Evolutionary conservation across 352 stramenopile species (phyloP).

Genomic region (Phytophthora tentaculata): DNA sequence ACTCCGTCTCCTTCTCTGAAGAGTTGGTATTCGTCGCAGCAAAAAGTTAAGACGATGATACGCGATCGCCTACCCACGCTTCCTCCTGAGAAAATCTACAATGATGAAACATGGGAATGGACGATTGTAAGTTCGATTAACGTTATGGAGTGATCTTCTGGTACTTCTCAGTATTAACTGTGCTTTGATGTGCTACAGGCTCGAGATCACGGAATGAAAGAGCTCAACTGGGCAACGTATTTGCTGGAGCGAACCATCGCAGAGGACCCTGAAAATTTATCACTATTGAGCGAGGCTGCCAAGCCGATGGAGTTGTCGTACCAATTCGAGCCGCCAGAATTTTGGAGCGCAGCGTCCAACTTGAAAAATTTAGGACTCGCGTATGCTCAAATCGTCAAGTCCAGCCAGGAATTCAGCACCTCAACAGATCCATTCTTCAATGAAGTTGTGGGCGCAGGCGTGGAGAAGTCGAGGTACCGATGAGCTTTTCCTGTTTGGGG

Average conservation of each 20-base stretch:
- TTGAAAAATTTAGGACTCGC: slow-evolving; percentile 95
- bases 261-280: slow-evolving; percentile 67
- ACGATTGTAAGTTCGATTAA: slow-evolving; percentile 71
- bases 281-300: slow-evolving; percentile 71
- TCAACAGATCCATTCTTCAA: slow-evolving; percentile 61
- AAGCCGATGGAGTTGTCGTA: slow-evolving; percentile 72
- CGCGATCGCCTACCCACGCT: slow-evolving; percentile 46
- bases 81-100: slow-evolving; percentile 77
- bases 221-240: slow-evolving; percentile 84
- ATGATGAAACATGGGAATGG: slow-evolving; percentile 93
- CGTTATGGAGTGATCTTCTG: neutral
- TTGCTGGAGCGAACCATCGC: slow-evolving; percentile 88
- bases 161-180: neutral
- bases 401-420: slow-evolving; percentile 52
- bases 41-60: slow-evolving; percentile 46
- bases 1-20: slow-evolving; percentile 29
- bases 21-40: slow-evolving; percentile 56
- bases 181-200: slow-evolving; percentile 39
- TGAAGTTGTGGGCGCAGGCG: slow-evolving; percentile 41
- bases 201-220: slow-evolving; percentile 78
- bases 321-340: slow-evolving; percentile 72
- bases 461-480: slow-evolving; percentile 49
- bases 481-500: neutral
- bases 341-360: slow-evolving; percentile 62
- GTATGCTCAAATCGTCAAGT: slow-evolving; percentile 93